phyloP scores from a whole-genome alignment of 2,329 filamentous ascomycete genomes.

The Alternaria panax region DNA sequence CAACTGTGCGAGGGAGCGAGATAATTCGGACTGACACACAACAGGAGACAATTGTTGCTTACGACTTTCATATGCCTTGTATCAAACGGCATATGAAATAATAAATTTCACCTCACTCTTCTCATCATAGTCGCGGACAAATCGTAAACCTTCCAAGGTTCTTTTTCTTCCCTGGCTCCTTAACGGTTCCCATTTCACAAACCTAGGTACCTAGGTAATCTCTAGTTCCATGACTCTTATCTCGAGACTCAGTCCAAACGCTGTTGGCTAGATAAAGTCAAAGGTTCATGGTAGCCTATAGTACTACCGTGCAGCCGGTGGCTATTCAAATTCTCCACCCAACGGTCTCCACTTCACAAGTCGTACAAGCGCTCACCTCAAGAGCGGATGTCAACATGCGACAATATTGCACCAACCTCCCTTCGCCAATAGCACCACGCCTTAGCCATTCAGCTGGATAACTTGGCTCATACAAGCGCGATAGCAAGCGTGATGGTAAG shows the following conservation, averaged over 20 bases:
- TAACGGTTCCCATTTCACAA: not conserved
- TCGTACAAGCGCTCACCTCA: not conserved
- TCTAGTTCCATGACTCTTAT: not conserved
- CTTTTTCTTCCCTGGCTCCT: not conserved
- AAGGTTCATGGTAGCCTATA: not conserved
- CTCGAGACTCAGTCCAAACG: not conserved
- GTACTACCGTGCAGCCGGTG: too few species aligned
- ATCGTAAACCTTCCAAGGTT: not conserved
- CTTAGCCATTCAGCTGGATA: not conserved
- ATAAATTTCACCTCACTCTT: not conserved
- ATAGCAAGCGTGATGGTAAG: not conserved
- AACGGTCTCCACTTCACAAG: not conserved
- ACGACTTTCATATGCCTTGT: not conserved
- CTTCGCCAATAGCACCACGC: not conserved
- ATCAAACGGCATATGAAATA: not conserved
- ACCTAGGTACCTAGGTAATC: not conserved
- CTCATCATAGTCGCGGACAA: not conserved
- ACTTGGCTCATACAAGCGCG: not conserved
- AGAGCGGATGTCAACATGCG: slow-evolving; percentile 1
- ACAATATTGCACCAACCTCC: not conserved
- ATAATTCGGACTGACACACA: not conserved
- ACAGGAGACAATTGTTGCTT: not conserved
- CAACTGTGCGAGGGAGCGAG: not conserved
- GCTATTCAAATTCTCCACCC: not conserved
- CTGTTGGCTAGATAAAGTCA: not conserved